Evolutionary conservation across 2,329 filamentous ascomycete species (phyloP).

Genomic region (Aspergillus flavus): DNA sequence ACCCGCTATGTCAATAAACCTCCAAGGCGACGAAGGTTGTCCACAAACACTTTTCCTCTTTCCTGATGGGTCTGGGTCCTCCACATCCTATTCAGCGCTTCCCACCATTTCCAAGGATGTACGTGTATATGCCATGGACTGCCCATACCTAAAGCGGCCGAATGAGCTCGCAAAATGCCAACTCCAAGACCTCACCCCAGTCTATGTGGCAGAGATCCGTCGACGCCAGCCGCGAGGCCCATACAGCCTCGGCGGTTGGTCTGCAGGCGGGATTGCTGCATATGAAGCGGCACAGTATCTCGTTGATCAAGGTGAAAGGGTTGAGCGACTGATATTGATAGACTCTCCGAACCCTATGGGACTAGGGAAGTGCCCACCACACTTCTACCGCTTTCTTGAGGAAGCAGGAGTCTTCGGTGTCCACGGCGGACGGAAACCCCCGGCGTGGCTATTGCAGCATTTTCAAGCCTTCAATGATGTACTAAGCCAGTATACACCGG

Average conservation of each 20-base stretch:
- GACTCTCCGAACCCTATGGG: constrained; percentile 68
- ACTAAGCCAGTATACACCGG: neutral
- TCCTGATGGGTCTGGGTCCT: neutral
- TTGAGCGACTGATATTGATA: constrained; percentile 64
- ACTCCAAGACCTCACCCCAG: neutral
- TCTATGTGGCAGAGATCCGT: neutral
- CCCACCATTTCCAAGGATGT: neutral
- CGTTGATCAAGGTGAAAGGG: constrained; percentile 57
- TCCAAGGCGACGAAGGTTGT: neutral
- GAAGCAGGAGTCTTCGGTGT: constrained; percentile 49
- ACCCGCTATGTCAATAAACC: neutral
- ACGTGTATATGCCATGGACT: neutral
- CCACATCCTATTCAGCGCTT: neutral
- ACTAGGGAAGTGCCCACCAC: constrained; percentile 65
- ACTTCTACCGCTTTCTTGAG: constrained; percentile 53
- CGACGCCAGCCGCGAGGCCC: neutral
- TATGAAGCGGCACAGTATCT: constrained; percentile 67
- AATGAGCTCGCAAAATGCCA: neutral
- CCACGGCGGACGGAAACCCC: constrained; percentile 42
- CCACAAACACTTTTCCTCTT: neutral
- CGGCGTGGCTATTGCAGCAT: constrained; percentile 53
- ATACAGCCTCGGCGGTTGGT: constrained; percentile 52
- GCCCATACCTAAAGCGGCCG: neutral
- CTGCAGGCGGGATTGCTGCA: constrained; percentile 72
- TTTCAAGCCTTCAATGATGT: constrained; percentile 32